phyloP scores from a whole-genome alignment of 1,284 basidiomycete genomes.

The Fereydounia khargensis region DNA sequence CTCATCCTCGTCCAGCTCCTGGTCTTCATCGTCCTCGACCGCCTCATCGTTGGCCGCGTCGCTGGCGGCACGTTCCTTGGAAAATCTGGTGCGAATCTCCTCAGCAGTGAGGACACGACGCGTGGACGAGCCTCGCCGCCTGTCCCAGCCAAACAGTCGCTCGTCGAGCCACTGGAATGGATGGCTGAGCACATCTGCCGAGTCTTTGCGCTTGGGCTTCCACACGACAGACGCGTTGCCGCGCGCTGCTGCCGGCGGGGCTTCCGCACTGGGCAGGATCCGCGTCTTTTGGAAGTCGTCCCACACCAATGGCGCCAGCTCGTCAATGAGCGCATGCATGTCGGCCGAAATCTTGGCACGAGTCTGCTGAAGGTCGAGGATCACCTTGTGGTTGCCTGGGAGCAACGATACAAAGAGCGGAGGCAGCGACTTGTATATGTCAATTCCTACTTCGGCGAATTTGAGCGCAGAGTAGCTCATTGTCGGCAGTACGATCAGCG shows the following conservation, averaged over 20 bases:
- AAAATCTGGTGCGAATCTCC: constrained; percentile 12
- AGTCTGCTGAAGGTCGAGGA: constrained; percentile 76
- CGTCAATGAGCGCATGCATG: constrained; percentile 82
- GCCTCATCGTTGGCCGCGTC: constrained; percentile 14
- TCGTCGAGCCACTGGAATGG: constrained; percentile 76
- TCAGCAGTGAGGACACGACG: constrained; percentile 30
- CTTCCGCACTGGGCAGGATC: constrained; percentile 34
- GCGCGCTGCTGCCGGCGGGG: constrained; percentile 36
- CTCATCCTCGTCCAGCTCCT: constrained; percentile 21
- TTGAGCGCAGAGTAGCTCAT: constrained; percentile 94
- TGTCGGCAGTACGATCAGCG: constrained; percentile 75
- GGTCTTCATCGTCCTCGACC: constrained; percentile 21
- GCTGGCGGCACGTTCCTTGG: constrained; percentile 8
- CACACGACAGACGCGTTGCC: constrained; percentile 39
- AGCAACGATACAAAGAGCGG: constrained; percentile 86
- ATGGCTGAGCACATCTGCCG: constrained; percentile 44
- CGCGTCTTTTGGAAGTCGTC: constrained; percentile 51
- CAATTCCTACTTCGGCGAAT: constrained; percentile 97
- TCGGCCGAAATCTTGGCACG: constrained; percentile 79
- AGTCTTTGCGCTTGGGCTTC: constrained; percentile 30
- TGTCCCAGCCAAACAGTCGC: constrained; percentile 79
- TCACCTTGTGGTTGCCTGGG: constrained; percentile 83
- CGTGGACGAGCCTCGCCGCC: constrained; percentile 23
- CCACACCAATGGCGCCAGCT: constrained; percentile 61
- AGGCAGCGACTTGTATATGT: constrained; percentile 93